Percentiles rank a stretch among this genome's conserved stretches.
These are phyloP conservation scores for Otatea glauca DNA, from an alignment of 176 grass and related monocot species.

Conservation along the genomic window DNA sequence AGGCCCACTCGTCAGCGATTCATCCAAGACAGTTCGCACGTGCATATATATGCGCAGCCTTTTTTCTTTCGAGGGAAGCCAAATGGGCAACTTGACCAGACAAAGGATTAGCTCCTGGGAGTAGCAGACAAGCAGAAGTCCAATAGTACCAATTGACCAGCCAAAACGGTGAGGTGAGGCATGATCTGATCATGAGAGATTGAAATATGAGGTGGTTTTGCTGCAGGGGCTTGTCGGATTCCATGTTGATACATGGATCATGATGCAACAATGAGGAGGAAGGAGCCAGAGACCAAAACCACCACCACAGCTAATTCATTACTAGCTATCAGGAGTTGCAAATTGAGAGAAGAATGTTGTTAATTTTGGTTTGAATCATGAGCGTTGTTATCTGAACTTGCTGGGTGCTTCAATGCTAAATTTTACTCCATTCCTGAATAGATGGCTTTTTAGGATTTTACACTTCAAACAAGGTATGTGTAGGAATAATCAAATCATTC, in stretches of 20 bases:
- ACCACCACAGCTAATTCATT: neutral
- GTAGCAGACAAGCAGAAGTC: constrained; percentile 23
- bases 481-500: no score
- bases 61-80: no score
- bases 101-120: neutral
- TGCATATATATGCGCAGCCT: neutral
- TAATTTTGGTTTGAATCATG: neutral
- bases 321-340: no score
- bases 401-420: neutral
- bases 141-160: constrained; percentile 28
- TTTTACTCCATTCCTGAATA: no score
- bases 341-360: neutral
- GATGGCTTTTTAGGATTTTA: no score
- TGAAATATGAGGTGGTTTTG: constrained; percentile 39
- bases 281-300: neutral
- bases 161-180: constrained; percentile 8
- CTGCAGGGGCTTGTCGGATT: constrained; percentile 11
- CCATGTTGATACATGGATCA: constrained; percentile 12
- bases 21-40: neutral
- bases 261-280: neutral
- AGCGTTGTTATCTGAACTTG: neutral
- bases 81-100: neutral
- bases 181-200: constrained; percentile 43
- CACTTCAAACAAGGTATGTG: no score
- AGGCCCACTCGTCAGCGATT: neutral